Evolutionary conservation across 73 alveolate species (phyloP).

Genomic region (Stentor roeselii): DNA sequence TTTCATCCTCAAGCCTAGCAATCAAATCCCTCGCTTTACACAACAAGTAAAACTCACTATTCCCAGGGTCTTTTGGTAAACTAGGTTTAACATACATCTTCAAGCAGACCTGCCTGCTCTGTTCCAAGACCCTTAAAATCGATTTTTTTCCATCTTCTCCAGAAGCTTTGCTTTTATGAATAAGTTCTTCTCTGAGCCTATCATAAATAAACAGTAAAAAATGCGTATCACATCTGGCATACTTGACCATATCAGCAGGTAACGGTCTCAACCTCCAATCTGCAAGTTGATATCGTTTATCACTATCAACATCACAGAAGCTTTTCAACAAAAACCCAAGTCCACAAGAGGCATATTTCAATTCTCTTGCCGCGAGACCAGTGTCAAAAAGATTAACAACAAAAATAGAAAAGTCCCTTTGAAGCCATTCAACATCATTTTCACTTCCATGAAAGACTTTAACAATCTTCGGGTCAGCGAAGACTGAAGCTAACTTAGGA

Average conservation of each 20-base stretch:
- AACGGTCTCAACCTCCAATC: slow-evolving; percentile 97
- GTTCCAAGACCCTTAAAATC: background rate
- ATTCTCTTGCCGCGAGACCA: slow-evolving; percentile 69
- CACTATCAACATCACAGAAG: slow-evolving; percentile 80
- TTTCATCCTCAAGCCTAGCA: slow-evolving; percentile 22
- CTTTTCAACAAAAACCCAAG: slow-evolving; percentile 58
- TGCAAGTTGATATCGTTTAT: slow-evolving; percentile 91
- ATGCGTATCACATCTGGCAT: slow-evolving; percentile 97
- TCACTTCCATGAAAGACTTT: slow-evolving; percentile 95
- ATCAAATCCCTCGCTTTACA: slow-evolving; percentile 7
- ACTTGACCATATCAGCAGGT: slow-evolving; percentile 85
- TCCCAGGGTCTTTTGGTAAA: background rate
- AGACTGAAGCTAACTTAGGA: slow-evolving; percentile 60
- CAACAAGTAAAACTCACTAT: background rate
- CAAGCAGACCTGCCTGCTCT: background rate
- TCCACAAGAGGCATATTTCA: slow-evolving; percentile 63
- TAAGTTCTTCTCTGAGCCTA: slow-evolving; percentile 62
- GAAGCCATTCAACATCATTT: slow-evolving; percentile 89
- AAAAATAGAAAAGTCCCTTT: slow-evolving; percentile 93
- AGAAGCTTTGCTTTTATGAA: background rate
- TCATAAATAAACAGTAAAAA: slow-evolving; percentile 92
- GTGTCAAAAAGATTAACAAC: slow-evolving; percentile 94
- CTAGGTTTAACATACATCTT: background rate
- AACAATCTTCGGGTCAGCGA: slow-evolving; percentile 77
- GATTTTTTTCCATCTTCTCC: background rate